Base-by-base conservation (phyloP, 1,139 yeast species). In the Saccharomyces hybrid region DNA sequence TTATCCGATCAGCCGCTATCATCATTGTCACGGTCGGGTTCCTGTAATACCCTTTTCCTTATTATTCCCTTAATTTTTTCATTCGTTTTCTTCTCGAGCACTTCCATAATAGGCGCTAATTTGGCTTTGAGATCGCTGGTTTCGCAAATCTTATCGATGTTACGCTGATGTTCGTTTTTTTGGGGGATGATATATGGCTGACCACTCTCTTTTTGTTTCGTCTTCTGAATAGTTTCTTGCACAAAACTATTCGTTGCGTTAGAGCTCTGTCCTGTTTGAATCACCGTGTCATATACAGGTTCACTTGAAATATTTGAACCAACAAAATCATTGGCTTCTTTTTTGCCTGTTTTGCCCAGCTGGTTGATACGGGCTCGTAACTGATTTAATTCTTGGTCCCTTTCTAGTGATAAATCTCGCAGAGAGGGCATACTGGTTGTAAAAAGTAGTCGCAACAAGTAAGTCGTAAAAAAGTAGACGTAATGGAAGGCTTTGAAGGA, bases 101-200 rank as follows among this genome's bases (percentile, higher is more conserved):
- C 60, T 9, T 70, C 72, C 52, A 76, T 49, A 49, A 72, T 71
- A 0, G 69, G 69, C 47, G 70, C 68, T 8, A 78, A 57, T 55
- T 74, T 76, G 27, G 74, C 62, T 58, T 75, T 71, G 49, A 76
- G 60, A 58, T 77, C 81, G 68, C 73, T 67, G 7, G 73, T 69
- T 13, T 67, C 68, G 38, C 68, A 62, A 54, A 66, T 66, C 27
- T n/a, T 44, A n/a, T 28, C 38, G 9, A 14, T 47, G n/a, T n/a
- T 9, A 14, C 5, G 19, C 11, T 8, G 13, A 6, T 7, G 26
- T n/a, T 28, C 25, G 13, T 7, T 14, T 16, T 16, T 28, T 14
- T 31, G 5, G 7, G 19, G 25, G 19, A 9, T 5, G 5, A 19
- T 16, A 9, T 4, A 4, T 38, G 23, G 19, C 13, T 38, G 27